These are phyloP conservation scores for Rhodomyrtus tomentosa DNA, from an alignment of 345 rosid genomes.

Conservation along the genomic window DNA sequence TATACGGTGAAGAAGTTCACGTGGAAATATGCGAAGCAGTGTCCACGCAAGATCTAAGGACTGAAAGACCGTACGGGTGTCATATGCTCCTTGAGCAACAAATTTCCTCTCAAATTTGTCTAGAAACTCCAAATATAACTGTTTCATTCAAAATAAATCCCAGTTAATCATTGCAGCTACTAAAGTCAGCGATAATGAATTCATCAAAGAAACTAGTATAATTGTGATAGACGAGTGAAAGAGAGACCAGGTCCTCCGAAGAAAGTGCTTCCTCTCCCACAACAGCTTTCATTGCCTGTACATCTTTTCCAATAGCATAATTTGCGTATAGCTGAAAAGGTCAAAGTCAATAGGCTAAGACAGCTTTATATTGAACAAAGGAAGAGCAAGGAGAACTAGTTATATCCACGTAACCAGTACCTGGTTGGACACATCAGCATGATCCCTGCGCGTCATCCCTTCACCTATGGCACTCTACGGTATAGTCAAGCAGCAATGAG, in stretches of 20 bases:
- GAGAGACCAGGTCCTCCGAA: conserved; percentile 80
- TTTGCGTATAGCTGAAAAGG: conserved; percentile 80
- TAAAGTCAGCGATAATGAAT: neutral
- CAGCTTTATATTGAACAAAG: neutral
- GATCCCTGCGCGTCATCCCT: conserved; percentile 93
- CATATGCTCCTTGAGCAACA: conserved; percentile 91
- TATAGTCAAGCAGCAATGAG: neutral
- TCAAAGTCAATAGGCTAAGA: neutral
- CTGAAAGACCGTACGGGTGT: conserved; percentile 85
- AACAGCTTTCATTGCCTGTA: conserved; percentile 98
- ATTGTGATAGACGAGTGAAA: neutral
- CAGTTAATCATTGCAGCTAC: conserved; percentile 1
- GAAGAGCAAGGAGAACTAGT: neutral
- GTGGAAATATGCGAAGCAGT: conserved; percentile 93
- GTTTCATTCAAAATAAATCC: conserved; percentile 15
- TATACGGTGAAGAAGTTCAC: conserved; percentile 95
- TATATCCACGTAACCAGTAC: conserved; percentile 5
- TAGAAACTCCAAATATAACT: conserved; percentile 87
- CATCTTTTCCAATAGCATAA: conserved; percentile 94
- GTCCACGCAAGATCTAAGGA: conserved; percentile 97
- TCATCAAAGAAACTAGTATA: neutral
- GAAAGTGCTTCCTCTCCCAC: conserved; percentile 99
- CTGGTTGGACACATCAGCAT: conserved; percentile 92
- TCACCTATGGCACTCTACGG: conserved; percentile 96
- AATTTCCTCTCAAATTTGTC: conserved; percentile 95